Base-by-base conservation (phyloP, 75 land plant species). In the Cunninghamia lanceolata region DNA sequence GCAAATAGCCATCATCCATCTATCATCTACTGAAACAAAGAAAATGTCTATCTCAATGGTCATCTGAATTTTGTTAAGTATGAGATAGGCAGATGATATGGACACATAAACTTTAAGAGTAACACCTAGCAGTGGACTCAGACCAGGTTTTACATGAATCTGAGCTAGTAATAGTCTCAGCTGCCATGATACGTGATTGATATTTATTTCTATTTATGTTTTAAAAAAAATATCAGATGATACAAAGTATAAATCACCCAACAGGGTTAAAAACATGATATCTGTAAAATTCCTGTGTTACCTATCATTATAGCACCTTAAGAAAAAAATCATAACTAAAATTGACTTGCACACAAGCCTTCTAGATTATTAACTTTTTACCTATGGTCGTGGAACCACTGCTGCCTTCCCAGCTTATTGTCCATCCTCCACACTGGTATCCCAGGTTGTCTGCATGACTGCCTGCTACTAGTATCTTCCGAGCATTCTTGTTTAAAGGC, bases 361-460 rank as follows among this genome's bases (percentile, higher is more conserved):
- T 42, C 45, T 75, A 86, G 25, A 35, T 9, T 53, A 35, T 45
- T 84, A 46, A 52, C 42, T 77, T 19, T 79, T 70, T 93, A 97
- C 99, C 97, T 40, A 86, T 84, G 28, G 99, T 95, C 6, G 88
- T 94, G 85, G 88, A 87, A 43, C 97, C 96, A 86, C 90, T 90
- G 14, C 43, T 40, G 40, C 99, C 99, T 63, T 91, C 63, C 99
- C 97, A 95, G 9, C 86, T 87, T 47, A 88, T 86, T 14, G 99
- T 97, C 99, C 99, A 97, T 40, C 99, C 99, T 76, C 99, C 99
- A 91, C 96, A 97, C 84, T 94, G 99, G 66, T 89, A 91, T 42
- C 99, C 99, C 66, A 97, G 90, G 88, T 97, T 88, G 88, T 97
- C 93, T 73, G 97, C 97, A 90, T 95, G 97, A 35, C 89, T 84